phyloP scores from a whole-genome alignment of 148 eudicot species.

The Vaccinium macrocarpon region DNA sequence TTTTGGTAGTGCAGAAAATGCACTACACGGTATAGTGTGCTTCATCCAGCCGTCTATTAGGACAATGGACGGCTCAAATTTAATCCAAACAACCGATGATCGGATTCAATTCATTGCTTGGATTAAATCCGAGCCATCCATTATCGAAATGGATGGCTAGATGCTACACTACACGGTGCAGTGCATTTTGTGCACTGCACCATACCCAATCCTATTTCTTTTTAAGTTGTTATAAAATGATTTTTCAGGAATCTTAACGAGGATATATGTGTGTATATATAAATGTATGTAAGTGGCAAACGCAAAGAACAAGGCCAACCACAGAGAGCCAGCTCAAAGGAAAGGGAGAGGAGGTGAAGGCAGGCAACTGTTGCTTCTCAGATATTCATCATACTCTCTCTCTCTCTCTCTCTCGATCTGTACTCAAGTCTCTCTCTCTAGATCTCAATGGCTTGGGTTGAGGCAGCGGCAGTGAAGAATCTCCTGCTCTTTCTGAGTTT shows the following conservation, averaged over 20 bases:
- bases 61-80: too few relatives aligned
- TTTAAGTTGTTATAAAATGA: too few relatives aligned
- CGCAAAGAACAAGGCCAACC: conserved; percentile 50
- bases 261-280: not conserved
- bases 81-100: too few relatives aligned
- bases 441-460: conserved; percentile 25
- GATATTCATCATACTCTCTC: not conserved
- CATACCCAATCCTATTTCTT: too few relatives aligned
- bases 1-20: too few relatives aligned
- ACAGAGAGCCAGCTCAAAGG: conserved; percentile 42
- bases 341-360: not conserved
- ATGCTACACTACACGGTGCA: too few relatives aligned
- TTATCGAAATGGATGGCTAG: too few relatives aligned
- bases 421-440: conserved; percentile 21
- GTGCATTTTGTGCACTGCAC: too few relatives aligned
- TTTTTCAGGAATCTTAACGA: not conserved
- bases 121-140: too few relatives aligned
- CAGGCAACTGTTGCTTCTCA: not conserved
- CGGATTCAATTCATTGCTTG: too few relatives aligned
- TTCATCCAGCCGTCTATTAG: too few relatives aligned
- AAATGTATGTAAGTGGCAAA: not conserved
- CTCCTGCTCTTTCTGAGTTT: not conserved
- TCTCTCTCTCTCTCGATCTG: not conserved
- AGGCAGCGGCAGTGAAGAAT: not conserved
- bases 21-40: too few relatives aligned